Percentiles rank a stretch among this genome's conserved stretches.
phyloP scores from a whole-genome alignment of 805 yeast genomes.

The Saturnispora hagleri region DNA sequence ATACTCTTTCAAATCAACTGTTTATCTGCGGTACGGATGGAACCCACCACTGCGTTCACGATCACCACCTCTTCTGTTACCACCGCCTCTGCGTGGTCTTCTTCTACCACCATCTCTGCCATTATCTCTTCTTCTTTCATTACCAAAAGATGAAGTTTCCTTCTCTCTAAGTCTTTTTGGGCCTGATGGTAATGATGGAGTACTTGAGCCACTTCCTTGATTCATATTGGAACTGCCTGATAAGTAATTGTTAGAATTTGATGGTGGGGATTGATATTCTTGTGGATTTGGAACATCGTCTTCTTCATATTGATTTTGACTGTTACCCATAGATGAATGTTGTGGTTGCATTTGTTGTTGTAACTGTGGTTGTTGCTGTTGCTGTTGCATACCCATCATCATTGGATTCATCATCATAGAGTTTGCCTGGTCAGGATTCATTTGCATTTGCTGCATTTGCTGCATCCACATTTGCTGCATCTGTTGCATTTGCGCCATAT shows the following conservation, averaged over 20 bases:
- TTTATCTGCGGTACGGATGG: slow-evolving; percentile 25
- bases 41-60: slow-evolving; percentile 22
- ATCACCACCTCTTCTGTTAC: slow-evolving; percentile 18
- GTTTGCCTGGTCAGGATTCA: slow-evolving; percentile 12
- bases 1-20: neutral
- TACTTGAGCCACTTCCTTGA: neutral
- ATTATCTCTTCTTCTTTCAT: slow-evolving; percentile 10
- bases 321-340: slow-evolving; percentile 3
- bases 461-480: slow-evolving; percentile 33
- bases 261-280: slow-evolving; percentile 18
- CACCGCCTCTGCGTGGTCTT: slow-evolving; percentile 14
- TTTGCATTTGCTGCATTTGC: slow-evolving; percentile 27
- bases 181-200: slow-evolving; percentile 25
- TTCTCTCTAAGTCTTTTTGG: slow-evolving; percentile 24
- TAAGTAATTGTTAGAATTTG: neutral
- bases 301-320: slow-evolving; percentile 17
- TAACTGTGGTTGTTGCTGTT: slow-evolving; percentile 6
- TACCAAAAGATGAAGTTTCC: slow-evolving; percentile 6
- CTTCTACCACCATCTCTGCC: slow-evolving; percentile 14
- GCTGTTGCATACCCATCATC: slow-evolving; percentile 12
- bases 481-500: slow-evolving; percentile 56
- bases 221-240: neutral
- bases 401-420: slow-evolving; percentile 15
- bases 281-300: slow-evolving; percentile 31
- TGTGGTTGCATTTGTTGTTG: slow-evolving; percentile 6